Evolutionary conservation across 306 rosid genomes (phyloP), one percentile per base, ranked within the genome.

Genomic region (Rosa multiflora): DNA sequence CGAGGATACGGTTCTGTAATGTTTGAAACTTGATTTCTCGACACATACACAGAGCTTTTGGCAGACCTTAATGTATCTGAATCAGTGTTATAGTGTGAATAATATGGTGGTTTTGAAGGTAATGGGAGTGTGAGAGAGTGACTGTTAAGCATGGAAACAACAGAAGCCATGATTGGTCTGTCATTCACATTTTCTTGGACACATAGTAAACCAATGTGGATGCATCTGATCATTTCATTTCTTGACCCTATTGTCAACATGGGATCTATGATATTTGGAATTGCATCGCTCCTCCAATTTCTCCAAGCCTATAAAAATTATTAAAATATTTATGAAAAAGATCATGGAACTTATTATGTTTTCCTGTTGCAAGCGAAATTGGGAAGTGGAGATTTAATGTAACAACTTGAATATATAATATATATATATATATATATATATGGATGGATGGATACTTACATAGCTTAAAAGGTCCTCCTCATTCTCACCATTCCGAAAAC

Each of bases 301-400:
- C 74, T 47, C 74, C 89, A 86, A 0, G 69, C 74, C 85, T 80
- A 5, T 1, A 51, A n/a, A 9, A 40, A 10, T 47, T 12, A 23
- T 5, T 4, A 44, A 69, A 42, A 18, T 9, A 9, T 5, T 67
- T 5, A 7, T 17, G n/a, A 8, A 46, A 10, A 46, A 46, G 6
- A 46, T 46, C 6, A 46, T 46, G 55, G 43, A 4, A 40, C 43
- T 40, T 40, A 3, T 26, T 26, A 26, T 26, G 26, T 26, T 26
- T 26, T 26, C 26, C 26, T 26, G 26, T 51, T 51, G 55, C 55
- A 51, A 3, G 18, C 20, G 4, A 51, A 13, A 51, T 13, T 2
- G 4, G 15, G 15, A 12, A 47, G 18, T 15, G 46, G 46, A 42
- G 6, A 14, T 2, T 14, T 17, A 51, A 15, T 51, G 56, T 15